phyloP scores from a whole-genome alignment of 306 rosid species.

The Prunus mira region DNA sequence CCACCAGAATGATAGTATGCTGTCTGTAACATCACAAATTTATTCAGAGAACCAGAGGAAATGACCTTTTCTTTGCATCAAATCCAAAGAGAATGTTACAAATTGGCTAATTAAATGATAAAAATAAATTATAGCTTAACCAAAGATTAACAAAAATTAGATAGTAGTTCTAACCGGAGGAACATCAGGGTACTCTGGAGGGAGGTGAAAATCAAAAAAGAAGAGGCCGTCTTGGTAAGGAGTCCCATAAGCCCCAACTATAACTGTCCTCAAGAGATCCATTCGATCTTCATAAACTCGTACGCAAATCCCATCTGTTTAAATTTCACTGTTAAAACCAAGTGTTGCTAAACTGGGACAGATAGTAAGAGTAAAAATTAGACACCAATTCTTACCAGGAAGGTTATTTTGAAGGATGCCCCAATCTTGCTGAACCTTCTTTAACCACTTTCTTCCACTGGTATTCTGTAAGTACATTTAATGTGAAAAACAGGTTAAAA shows the following conservation, averaged over 20 bases:
- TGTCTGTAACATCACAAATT: slow-evolving; percentile 61
- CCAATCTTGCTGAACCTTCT: slow-evolving; percentile 99
- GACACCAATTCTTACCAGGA: slow-evolving; percentile 54
- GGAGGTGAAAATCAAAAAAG: slow-evolving; percentile 98
- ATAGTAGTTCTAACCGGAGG: slow-evolving; percentile 75
- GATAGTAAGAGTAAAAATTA: not conserved
- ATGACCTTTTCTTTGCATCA: not conserved
- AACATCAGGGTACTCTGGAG: slow-evolving; percentile 92
- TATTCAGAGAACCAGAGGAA: slow-evolving; percentile 23
- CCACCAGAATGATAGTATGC: slow-evolving; percentile 99
- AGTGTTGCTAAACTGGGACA: slow-evolving; percentile 21
- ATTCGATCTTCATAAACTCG: slow-evolving; percentile 95
- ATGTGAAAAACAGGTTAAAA: slow-evolving; percentile 1
- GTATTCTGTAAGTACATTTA: slow-evolving; percentile 49
- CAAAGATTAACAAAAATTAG: slow-evolving; percentile 6
- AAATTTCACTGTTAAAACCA: slow-evolving; percentile 29
- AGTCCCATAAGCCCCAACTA: slow-evolving; percentile 97
- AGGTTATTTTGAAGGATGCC: slow-evolving; percentile 91
- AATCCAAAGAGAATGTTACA: not conserved
- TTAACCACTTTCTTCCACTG: slow-evolving; percentile 77
- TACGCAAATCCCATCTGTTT: slow-evolving; percentile 79
- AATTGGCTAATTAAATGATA: not conserved
- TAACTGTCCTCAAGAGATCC: slow-evolving; percentile 95
- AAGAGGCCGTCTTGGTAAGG: slow-evolving; percentile 99
- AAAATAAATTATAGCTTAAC: not conserved